phyloP scores from a whole-genome alignment of 495 filamentous ascomycete genomes.

The Gamarada debralockiae region DNA sequence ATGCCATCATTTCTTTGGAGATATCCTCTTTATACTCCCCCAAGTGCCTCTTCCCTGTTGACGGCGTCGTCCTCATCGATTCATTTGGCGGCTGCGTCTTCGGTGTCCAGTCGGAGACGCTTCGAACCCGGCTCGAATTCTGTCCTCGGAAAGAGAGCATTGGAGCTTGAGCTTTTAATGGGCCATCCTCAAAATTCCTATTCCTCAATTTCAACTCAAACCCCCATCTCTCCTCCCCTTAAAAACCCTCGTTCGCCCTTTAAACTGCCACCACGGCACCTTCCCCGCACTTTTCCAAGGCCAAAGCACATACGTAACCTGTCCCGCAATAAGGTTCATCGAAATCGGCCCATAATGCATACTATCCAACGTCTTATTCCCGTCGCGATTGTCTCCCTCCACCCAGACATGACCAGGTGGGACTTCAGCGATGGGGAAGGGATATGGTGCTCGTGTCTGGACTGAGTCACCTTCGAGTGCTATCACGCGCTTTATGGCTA shows the following conservation, averaged over 20 bases:
- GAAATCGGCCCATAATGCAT: constrained; percentile 71
- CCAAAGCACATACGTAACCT: constrained; percentile 57
- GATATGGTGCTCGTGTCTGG: constrained; percentile 56
- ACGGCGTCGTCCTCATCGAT: no score
- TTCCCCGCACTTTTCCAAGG: constrained; percentile 48
- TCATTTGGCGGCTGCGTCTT: no score
- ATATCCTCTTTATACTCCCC: no score
- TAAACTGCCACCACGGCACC: constrained; percentile 49
- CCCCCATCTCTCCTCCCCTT: constrained; percentile 28
- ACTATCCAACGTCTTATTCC: constrained; percentile 58
- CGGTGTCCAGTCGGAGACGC: no score
- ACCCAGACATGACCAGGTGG: constrained; percentile 76
- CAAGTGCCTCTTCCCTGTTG: no score
- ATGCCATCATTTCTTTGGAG: no score
- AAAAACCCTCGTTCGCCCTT: constrained; percentile 18
- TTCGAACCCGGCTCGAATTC: no score
- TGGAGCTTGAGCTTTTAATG: no score
- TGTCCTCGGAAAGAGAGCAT: no score
- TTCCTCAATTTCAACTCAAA: constrained; percentile 15
- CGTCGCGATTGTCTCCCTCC: constrained; percentile 63
- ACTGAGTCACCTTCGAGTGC: constrained; percentile 68
- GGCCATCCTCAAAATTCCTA: no score
- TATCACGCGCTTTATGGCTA: constrained; percentile 65
- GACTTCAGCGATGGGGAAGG: constrained; percentile 50
- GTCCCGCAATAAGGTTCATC: constrained; percentile 57